Base-by-base conservation (phyloP, 306 rosid genomes). In the Vachellia collinsii region DNA sequence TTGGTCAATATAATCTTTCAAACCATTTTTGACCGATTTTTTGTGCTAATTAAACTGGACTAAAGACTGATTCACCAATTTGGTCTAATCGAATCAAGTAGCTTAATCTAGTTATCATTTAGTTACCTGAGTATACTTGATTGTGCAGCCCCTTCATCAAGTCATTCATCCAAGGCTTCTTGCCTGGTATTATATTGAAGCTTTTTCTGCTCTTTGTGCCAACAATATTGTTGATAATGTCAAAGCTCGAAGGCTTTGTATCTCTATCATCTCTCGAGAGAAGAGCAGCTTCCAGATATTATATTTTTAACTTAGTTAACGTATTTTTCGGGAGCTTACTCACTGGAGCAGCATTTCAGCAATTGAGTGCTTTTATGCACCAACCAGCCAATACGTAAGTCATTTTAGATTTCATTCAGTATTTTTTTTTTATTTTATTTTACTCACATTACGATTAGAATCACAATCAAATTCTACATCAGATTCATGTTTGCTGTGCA, bases 171-270 rank as follows among this genome's bases (percentile, higher is more conserved):
- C 88, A 88, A 84, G 99, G 98, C 44, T 92, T 93, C 85, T 90
- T 96, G 69, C 98, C 99, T 7, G 98, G 99, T 62, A 90, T 96
- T 78, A 94, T 67, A 51, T 81, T 96, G 97, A 96, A 92, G 97
- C 79, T 96, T 61, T 96, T 96, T 87, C 97, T 96, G 78, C 89
- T 96, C 77, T 93, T 96, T 74, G 80, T 96, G 87, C 99, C 99
- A 34, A 50, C 93, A 20, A 92, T 96, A 86, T 88, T 96, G 94
- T 88, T 96, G 98, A 89, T 93, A 37, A 96, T 96, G 99, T 83
- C 99, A n/a, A 96, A 93, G 76, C 92, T 93, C 69, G 99, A 96
- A 89, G 99, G 98, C 44, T 90, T 83, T 84, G 78, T 76, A 54
- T 93, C 97, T 74, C 64, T 74, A 41, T 95, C 99, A 65, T 86